Base-by-base conservation (phyloP, 129 eudicot species). In the Flaveria ramosissima region DNA sequence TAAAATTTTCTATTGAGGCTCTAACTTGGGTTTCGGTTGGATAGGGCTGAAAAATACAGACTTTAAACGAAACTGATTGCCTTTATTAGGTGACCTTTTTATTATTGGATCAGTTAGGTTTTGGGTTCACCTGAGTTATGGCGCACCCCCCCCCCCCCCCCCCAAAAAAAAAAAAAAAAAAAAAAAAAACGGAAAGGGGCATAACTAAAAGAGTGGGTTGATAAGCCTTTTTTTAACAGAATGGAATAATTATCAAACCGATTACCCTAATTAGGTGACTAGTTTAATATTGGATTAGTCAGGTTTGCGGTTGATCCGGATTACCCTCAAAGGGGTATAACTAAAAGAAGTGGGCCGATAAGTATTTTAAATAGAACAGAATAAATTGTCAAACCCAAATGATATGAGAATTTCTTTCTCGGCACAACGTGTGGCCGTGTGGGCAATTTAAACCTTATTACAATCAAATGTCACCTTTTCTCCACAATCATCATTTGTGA, bases 381-480 rank as follows among this genome's bases (percentile, higher is more conserved):
- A 56, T 19, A 56, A 7, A 56, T 20, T 56, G 2, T 56, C 62
- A 56, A 56, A 17, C 62, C 7, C 27, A 19, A 19, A 11, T 8
- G 62, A 19, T 7, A 9, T 17, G 27, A 19, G 27, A 19, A 52
- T 52, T 15, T 52, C 59, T 15, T 15, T 52, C 8, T 52, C 10
- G 9, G 59, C 21, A 52, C 59, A 52, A 52, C 59, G 1, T 52
- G 21, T 7, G n/a, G 23, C 16, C 59, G 1, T 52, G 21, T 7
- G n/a, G 23, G 27, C 13, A 56, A 19, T 19, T 56, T 56, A 19
- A 52, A 17, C 23, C 62, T 15, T 13, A 14, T 20, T 27, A 80
- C 68, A 50, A 56, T 55, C 36, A 66, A 13, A 43, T 63, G 67
- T 17, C 39, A 63, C 61, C 21, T 64, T 30, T 63, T 82, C 1